Evolutionary conservation across 352 stramenopile genomes (phyloP).

Genomic region (Pythium phragmitis): DNA sequence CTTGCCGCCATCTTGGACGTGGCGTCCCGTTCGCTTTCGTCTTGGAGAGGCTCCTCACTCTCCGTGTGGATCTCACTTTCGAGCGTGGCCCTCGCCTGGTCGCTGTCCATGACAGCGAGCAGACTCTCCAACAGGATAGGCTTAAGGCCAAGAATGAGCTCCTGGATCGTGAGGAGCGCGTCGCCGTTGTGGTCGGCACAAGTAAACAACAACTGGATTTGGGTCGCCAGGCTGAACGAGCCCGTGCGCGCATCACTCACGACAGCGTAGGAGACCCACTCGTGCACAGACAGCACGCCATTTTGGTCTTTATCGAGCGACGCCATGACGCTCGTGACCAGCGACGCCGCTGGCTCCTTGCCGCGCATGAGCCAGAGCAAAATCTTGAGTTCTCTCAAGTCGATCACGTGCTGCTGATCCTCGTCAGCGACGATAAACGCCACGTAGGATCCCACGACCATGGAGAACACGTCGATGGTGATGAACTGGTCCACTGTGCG

Average conservation of each 20-base stretch:
- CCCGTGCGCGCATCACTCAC: conserved; percentile 45
- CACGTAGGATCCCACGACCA: conserved; percentile 55
- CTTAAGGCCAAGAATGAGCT: conserved; percentile 47
- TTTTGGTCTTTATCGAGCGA: conserved; percentile 58
- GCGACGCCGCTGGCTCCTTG: conserved; percentile 42
- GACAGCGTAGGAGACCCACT: conserved; percentile 71
- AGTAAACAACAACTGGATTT: conserved; percentile 60
- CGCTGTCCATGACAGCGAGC: conserved; percentile 5
- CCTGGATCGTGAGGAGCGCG: conserved; percentile 47
- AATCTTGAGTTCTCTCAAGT: conserved; percentile 54
- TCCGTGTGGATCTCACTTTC: not conserved
- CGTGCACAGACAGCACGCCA: conserved; percentile 45
- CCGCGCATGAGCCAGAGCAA: conserved; percentile 69
- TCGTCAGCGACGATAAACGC: conserved; percentile 69
- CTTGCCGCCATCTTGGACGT: not conserved
- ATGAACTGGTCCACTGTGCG: conserved; percentile 26
- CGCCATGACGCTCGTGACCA: conserved; percentile 57
- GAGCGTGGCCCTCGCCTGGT: conserved; percentile 6
- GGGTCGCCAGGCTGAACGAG: conserved; percentile 42
- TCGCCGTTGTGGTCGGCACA: conserved; percentile 55
- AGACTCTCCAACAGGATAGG: conserved; percentile 40
- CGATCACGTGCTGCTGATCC: conserved; percentile 51
- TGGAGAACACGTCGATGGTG: conserved; percentile 55
- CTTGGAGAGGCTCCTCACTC: not conserved
- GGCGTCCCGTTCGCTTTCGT: not conserved